Evolutionary conservation across 768 basidiomycete genomes (phyloP), one percentile per base, ranked within the genome.

Genomic region (Phylloporus scabripes): DNA sequence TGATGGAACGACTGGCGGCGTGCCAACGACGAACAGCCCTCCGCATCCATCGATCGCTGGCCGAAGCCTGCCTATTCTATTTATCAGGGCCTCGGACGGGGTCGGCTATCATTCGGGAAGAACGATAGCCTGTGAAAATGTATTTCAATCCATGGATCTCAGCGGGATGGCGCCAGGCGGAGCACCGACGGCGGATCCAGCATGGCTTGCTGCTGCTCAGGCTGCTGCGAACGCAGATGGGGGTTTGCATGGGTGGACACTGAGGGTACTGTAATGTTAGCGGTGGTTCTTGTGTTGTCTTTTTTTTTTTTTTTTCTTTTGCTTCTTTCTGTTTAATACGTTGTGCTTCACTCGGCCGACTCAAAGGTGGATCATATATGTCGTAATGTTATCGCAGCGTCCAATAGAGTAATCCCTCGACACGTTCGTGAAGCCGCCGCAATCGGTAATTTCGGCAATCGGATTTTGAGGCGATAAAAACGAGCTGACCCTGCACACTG

Each of bases 21-120:
- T 33, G 4, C 49, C 50, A 50, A 48, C 49, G 3, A 49, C 52
- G 46, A 60, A 51, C 48, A 52, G 49, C 49, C 70, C 77, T 15
- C 43, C 55, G 32, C 70, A 75, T 38, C 60, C 80, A 26, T 70
- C 80, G n/a, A 78, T 88, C 42, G 63, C 80, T 3, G 83, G 85
- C 7, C 79, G 84, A 45, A 87, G 76, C 55, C 72, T 92, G 5
- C 90, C 90, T 0, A 61, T 92, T 56, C 64, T 92, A 33, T 92
- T 92, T 62, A 90, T 92, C 49, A 81, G 90, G 28, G 73, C 84
- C 14, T 78, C 73, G 36, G 90, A 92, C 58, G 88, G 91, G n/a
- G 82, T 92, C 26, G 90, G 90, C 4, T 92, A 91, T 64, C 87
- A 91, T 63, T 91, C 91, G 18, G 89, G 89, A 32, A 79, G 88